Conservation (phyloP, 2,329 filamentous ascomycete species). For the Curvularia sp. region DNA sequence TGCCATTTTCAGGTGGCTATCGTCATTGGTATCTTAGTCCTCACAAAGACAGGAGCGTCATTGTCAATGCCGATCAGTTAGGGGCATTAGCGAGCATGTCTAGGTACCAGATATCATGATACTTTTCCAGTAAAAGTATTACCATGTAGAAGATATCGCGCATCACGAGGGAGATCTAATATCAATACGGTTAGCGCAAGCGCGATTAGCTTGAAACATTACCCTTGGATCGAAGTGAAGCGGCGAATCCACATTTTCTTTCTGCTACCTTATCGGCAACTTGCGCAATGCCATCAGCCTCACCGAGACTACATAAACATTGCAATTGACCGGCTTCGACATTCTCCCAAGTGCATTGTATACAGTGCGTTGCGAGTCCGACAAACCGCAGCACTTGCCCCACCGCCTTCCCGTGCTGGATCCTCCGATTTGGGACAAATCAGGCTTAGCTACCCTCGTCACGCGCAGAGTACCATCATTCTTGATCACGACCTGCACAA, state of each 20-base stretch:
- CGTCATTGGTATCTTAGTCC: not conserved
- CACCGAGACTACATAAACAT: slow-evolving; percentile 8
- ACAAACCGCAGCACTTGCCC: slow-evolving; percentile 7
- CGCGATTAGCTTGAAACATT: slow-evolving; percentile 19
- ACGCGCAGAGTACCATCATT: not conserved
- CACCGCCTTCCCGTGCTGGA: slow-evolving; percentile 10
- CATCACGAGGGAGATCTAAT: not conserved
- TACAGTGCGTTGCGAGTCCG: slow-evolving; percentile 2
- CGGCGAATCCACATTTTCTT: slow-evolving; percentile 14
- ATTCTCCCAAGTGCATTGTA: not conserved
- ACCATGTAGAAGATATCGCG: slow-evolving; percentile 4
- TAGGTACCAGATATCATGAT: not conserved
- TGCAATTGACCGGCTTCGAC: not conserved
- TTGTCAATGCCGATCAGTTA: not conserved
- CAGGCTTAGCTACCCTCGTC: slow-evolving; percentile 14
- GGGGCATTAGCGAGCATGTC: not conserved
- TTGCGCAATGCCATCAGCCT: slow-evolving; percentile 4
- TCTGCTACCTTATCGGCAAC: slow-evolving; percentile 21
- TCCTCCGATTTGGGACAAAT: slow-evolving; percentile 7
- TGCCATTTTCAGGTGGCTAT: not conserved
- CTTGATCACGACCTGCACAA: slow-evolving; percentile 9
- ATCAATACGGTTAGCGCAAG: slow-evolving; percentile 21
- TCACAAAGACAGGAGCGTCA: not conserved
- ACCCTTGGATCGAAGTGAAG: slow-evolving; percentile 7
- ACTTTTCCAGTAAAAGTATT: not conserved